Evolutionary conservation across 805 yeast species (phyloP), one percentile per base, ranked within the genome.

Genomic region (Gaillardinia entomophila): DNA sequence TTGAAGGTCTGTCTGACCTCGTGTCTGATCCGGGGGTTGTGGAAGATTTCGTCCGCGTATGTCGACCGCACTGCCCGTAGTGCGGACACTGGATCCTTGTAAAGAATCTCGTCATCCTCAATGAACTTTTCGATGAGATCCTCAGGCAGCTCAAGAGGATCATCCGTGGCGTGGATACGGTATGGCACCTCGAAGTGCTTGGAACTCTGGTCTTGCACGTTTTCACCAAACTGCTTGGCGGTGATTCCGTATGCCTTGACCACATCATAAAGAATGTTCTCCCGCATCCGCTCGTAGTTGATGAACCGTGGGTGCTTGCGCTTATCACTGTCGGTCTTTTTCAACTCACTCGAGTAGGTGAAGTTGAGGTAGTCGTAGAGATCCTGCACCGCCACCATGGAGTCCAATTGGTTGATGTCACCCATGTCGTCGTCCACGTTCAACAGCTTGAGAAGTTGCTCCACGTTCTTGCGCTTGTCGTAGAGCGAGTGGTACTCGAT

Each of bases 341-440:
- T 74, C 29, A 82, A 56, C 40, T 75, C 73, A 2, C 67, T 57
- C n/a, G 85, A 72, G 46, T 78, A 82, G 2, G 71, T 66, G 61
- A 89, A 92, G 45, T 79, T 81, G 34, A 92, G 53, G 54, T 82
- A 89, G 40, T 89, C 96, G 46, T 80, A 77, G 23, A 87, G 63
- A 61, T 92, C 98, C 57, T 90, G 97, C 34, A 82, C 71, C 38
- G 86, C 95, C 4, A 82, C 82, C 56, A 86, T 74, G 4, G 81
- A 65, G 28, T 69, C 73, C 16, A 87, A 78, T 12, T 64, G 55
- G 16, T 56, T 67, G 30, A 82, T 67, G 36, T 73, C 74, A 32
- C 76, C 82, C 14, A 76, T 60, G 31, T 63, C 49, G 16, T 73
- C 64, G 31, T 71, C 71, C 8, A 72, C 53, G n/a, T 64, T 62